Evolutionary conservation across 2,329 filamentous ascomycete species (phyloP).

Genomic region (Exophiala xenobiotica): DNA sequence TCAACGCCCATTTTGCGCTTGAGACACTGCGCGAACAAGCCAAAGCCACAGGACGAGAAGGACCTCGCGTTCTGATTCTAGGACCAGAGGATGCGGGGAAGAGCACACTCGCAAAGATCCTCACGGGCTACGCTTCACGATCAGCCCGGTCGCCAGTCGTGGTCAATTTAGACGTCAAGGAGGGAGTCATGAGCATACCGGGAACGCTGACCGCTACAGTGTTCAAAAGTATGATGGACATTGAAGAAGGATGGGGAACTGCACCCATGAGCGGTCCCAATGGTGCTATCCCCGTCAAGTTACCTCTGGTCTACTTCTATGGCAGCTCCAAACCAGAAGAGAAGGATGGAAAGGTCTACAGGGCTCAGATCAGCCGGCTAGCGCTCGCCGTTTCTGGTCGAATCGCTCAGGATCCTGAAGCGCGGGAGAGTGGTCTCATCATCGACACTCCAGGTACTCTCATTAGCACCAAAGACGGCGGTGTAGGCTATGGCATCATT

Average conservation of each 20-base stretch:
- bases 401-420: conserved; percentile 70
- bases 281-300: conserved; percentile 81
- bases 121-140: conserved; percentile 77
- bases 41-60: conserved; percentile 51
- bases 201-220: conserved; percentile 84
- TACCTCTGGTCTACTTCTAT: conserved; percentile 88
- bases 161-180: conserved; percentile 79
- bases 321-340: conserved; percentile 61
- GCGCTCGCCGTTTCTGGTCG: conserved; percentile 76
- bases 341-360: conserved; percentile 71
- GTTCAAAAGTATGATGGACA: conserved; percentile 81
- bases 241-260: conserved; percentile 84
- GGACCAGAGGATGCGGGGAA: conserved; percentile 80
- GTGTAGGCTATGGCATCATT: conserved; percentile 70
- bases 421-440: conserved; percentile 73
- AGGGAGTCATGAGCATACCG: conserved; percentile 74
- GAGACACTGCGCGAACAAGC: conserved; percentile 68
- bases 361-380: conserved; percentile 70
- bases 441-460: conserved; percentile 78
- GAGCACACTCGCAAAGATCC: conserved; percentile 72
- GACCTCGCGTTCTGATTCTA: conserved; percentile 80
- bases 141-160: conserved; percentile 73
- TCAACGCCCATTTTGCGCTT: conserved; percentile 86
- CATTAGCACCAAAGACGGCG: conserved; percentile 51
- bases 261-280: conserved; percentile 83